Conservation (phyloP, 106 monocot species). For the Dendrobium chrysotoxum region DNA sequence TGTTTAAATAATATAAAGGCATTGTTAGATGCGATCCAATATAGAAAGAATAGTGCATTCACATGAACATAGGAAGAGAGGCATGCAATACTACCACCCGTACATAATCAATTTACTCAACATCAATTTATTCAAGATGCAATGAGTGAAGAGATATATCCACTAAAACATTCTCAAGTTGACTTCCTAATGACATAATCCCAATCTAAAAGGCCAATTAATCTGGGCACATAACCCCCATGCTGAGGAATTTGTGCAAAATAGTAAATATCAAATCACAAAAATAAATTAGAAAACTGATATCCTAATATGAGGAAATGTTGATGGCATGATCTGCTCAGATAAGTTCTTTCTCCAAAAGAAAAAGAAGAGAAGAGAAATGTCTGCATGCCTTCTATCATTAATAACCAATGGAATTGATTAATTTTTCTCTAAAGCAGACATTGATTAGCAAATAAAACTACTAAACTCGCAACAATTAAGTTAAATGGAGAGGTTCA, state of each 20-base stretch:
- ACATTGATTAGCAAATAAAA: background rate
- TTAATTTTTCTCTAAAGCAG: background rate
- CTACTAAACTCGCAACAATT: background rate
- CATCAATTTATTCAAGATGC: background rate
- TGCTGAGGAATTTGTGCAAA: background rate
- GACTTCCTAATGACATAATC: background rate
- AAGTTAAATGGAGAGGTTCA: background rate
- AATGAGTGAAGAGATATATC: background rate
- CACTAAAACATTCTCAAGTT: background rate
- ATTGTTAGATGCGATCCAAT: background rate
- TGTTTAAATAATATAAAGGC: slow-evolving; percentile 14
- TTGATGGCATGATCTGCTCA: background rate
- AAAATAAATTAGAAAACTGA: background rate
- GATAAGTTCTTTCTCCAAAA: background rate
- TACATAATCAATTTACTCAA: background rate
- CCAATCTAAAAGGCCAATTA: background rate
- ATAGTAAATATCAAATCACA: background rate
- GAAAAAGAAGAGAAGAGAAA: background rate
- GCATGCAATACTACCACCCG: background rate
- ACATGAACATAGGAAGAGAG: background rate
- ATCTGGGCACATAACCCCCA: background rate
- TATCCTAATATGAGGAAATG: background rate
- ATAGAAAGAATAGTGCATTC: background rate
- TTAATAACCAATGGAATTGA: background rate
- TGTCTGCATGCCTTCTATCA: background rate